phyloP scores from a whole-genome alignment of 108 stramenopile genomes.

The Thalassiosira profunda region DNA sequence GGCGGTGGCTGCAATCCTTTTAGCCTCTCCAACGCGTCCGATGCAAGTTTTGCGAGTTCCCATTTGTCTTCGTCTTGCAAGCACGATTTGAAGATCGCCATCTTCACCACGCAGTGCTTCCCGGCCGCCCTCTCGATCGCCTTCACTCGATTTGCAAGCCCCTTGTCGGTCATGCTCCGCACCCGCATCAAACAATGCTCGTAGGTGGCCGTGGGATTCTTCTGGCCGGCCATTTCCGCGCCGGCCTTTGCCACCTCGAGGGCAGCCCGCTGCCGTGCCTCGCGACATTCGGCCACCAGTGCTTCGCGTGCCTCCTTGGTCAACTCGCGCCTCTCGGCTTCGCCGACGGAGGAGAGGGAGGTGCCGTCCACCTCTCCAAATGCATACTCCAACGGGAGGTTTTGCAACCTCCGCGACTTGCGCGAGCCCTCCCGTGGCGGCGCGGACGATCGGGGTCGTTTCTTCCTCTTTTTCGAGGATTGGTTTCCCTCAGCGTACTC shows the following conservation, averaged over 20 bases:
- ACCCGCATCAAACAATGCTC: slow-evolving; percentile 90
- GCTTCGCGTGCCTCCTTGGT: slow-evolving; percentile 44
- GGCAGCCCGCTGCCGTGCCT: slow-evolving; percentile 70
- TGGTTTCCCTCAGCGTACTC: slow-evolving; percentile 7
- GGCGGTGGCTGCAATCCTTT: slow-evolving; percentile 77
- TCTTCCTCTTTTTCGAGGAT: slow-evolving; percentile 13
- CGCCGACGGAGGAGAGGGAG: background rate
- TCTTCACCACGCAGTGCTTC: slow-evolving; percentile 91
- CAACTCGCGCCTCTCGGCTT: slow-evolving; percentile 16
- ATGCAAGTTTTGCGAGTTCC: slow-evolving; percentile 79
- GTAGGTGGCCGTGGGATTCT: slow-evolving; percentile 91
- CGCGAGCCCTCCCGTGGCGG: slow-evolving; percentile 39
- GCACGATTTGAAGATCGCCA: slow-evolving; percentile 91
- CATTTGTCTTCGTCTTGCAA: slow-evolving; percentile 85
- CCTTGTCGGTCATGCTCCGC: slow-evolving; percentile 79
- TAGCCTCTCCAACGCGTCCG: slow-evolving; percentile 82
- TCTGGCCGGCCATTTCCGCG: slow-evolving; percentile 39
- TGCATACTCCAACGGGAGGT: slow-evolving; percentile 42
- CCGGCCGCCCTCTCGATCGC: slow-evolving; percentile 90
- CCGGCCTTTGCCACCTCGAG: slow-evolving; percentile 51
- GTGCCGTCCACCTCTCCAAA: background rate
- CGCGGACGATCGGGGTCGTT: background rate
- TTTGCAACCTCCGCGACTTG: slow-evolving; percentile 64
- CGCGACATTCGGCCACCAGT: slow-evolving; percentile 68
- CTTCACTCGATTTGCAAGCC: slow-evolving; percentile 68